Conservation (phyloP, 208 protist genomes). For the Acanthamoeba culbertsoni region DNA sequence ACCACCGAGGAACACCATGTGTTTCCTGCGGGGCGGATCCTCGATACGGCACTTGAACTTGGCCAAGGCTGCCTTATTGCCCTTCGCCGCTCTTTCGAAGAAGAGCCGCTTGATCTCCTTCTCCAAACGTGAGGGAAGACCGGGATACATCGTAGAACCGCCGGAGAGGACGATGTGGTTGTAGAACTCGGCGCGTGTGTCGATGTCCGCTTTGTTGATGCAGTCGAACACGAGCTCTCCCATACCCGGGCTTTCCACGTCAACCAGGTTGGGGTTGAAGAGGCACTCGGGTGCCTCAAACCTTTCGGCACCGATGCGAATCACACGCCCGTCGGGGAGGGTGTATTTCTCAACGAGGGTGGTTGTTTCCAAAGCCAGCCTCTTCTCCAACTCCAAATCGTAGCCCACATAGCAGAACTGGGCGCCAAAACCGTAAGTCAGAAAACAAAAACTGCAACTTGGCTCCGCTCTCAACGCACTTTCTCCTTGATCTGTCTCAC, state of each 20-base stretch:
- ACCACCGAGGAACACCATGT: constrained; percentile 97
- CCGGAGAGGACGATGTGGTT: constrained; percentile 96
- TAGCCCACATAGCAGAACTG: constrained; percentile 89
- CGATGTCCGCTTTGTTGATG: constrained; percentile 89
- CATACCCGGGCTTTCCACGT: constrained; percentile 90
- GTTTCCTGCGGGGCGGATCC: constrained; percentile 94
- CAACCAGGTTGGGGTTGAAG: constrained; percentile 95
- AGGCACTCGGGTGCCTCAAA: constrained; percentile 94
- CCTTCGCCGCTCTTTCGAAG: constrained; percentile 84
- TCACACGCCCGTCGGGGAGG: constrained; percentile 91
- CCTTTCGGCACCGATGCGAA: constrained; percentile 91
- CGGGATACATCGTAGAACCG: constrained; percentile 96
- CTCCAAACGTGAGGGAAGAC: constrained; percentile 92
- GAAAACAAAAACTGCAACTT: not conserved
- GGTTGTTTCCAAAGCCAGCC: constrained; percentile 88
- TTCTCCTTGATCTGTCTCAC: constrained; percentile 94
- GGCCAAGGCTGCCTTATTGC: constrained; percentile 79
- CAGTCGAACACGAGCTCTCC: constrained; percentile 91
- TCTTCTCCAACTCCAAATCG: constrained; percentile 90
- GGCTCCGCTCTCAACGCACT: not conserved
- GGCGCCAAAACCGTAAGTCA: not conserved
- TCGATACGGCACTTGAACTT: constrained; percentile 93
- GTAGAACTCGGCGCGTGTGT: constrained; percentile 90
- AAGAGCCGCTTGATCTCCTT: constrained; percentile 92
- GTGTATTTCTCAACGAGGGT: constrained; percentile 85